These are phyloP conservation scores for Trichoderma cornu-damae DNA, from an alignment of 2,329 filamentous ascomycete genomes.

Conservation along the genomic window DNA sequence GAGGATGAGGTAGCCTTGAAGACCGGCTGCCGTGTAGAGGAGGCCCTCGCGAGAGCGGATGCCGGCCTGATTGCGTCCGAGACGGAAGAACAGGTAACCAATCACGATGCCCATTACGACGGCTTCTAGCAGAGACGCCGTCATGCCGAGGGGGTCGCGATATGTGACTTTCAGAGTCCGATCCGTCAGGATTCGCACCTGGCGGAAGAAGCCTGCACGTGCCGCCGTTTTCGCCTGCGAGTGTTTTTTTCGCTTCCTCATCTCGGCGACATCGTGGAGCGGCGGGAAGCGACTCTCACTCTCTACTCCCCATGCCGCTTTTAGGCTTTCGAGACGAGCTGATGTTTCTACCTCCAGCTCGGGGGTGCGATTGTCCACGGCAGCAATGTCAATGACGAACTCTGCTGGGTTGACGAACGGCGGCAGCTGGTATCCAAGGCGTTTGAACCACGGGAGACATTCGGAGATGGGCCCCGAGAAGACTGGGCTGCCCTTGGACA, in stretches of 20 bases:
- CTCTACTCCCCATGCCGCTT: conserved; percentile 51
- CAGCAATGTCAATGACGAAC: conserved; percentile 68
- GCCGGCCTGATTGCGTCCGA: conserved; percentile 61
- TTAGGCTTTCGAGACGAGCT: conserved; percentile 56
- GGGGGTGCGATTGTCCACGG: conserved; percentile 64
- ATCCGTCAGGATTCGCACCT: conserved; percentile 60
- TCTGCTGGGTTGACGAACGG: conserved; percentile 75
- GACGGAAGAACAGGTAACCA: conserved; percentile 66
- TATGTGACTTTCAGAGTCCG: conserved; percentile 67
- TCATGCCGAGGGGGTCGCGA: conserved; percentile 71
- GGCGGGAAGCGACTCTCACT: conserved; percentile 28
- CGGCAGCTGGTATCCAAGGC: conserved; percentile 56
- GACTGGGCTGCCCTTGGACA: conserved; percentile 62
- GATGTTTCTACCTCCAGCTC: conserved; percentile 59
- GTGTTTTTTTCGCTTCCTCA: conserved; percentile 20
- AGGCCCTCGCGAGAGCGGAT: conserved; percentile 70
- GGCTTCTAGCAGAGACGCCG: conserved; percentile 64
- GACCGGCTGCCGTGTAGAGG: conserved; percentile 63
- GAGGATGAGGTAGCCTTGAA: conserved; percentile 72
- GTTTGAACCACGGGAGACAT: conserved; percentile 60
- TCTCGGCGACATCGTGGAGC: conserved; percentile 17
- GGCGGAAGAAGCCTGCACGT: conserved; percentile 55
- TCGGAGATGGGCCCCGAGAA: conserved; percentile 58
- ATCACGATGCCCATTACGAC: conserved; percentile 65
- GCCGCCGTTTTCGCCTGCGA: conserved; percentile 30